Base-by-base conservation (phyloP, 106 monocot genomes). In the Gastrodia elata region DNA sequence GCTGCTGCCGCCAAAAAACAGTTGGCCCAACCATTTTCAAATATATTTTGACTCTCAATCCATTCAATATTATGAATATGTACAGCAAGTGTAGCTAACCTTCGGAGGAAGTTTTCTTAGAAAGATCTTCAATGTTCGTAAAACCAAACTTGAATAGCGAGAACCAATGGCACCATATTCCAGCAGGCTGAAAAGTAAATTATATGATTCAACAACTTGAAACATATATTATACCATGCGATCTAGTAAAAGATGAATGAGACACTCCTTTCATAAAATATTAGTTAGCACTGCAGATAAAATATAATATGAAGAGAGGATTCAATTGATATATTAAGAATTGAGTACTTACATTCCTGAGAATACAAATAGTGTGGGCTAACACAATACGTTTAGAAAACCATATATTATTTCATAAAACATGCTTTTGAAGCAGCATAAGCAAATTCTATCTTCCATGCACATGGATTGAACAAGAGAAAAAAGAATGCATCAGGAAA, bases 131-230 rank as follows among this genome's bases (percentile, higher is more conserved):
- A 98, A 76, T 33, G 93, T 98, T 64, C 90, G 93, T 39, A 80
- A 88, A 75, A 98, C 91, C 83, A 87, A 41, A 84, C 93, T 93
- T 74, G 97, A 98, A 75, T 93, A 98, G 18, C 97, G 93, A 58
- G 93, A 93, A 20, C 97, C 97, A 78, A 98, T 88, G 64, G 90
- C 79, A 78, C 88, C 90, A 74, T 93, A 98, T 70, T 98, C 93
- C 80, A 98, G 43, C 73, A 98, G 87, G 86, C 97, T 98, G 80
- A 79, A 76, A 70, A 36, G 49, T 36, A 65, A 65, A 49, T 56
- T 42, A 61, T 34, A 26, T n/a, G 56, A 42, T 37, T 64, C 57
- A 72, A 13, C 48, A 48, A 48, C 48, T 15, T 15, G 20, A 48
- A 48, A 48, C 20, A 48, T 3, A 48, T 13, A 48, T 48, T 16